These are phyloP conservation scores for Lathyrus oleraceus DNA, from an alignment of 306 rosid genomes.

Conservation along the genomic window DNA sequence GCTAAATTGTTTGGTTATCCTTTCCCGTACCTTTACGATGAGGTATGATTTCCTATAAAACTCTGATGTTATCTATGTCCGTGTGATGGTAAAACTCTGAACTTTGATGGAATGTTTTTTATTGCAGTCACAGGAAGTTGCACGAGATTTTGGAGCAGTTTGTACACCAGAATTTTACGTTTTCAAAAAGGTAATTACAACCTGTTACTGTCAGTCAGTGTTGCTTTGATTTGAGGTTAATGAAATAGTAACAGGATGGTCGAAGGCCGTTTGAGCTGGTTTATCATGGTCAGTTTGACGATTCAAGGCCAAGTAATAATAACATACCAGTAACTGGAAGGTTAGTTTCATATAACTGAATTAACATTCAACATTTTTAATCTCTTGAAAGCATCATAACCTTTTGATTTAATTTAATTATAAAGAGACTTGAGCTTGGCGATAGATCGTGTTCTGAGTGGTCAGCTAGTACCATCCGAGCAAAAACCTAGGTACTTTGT, in stretches of 20 bases:
- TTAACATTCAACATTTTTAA: constrained; percentile 2
- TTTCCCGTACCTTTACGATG: constrained; percentile 88
- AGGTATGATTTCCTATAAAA: constrained; percentile 44
- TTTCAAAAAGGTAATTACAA: constrained; percentile 70
- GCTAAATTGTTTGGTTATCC: constrained; percentile 75
- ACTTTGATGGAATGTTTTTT: constrained; percentile 25
- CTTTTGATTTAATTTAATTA: constrained; percentile 17
- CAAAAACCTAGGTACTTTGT: constrained; percentile 72
- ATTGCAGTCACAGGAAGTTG: constrained; percentile 81
- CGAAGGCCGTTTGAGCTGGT: constrained; percentile 95
- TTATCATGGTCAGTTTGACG: constrained; percentile 95
- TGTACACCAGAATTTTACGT: constrained; percentile 91
- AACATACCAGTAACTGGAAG: constrained; percentile 80
- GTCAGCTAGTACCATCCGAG: constrained; percentile 60
- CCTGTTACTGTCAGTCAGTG: constrained; percentile 2
- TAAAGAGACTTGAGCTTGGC: constrained; percentile 81
- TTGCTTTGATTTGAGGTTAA: constrained; percentile 17
- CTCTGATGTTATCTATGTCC: background rate
- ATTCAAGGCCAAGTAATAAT: constrained; percentile 83
- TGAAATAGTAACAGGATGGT: constrained; percentile 68
- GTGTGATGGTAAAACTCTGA: constrained; percentile 25
- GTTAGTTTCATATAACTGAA: constrained; percentile 47
- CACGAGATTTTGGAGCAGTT: constrained; percentile 83
- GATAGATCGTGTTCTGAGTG: constrained; percentile 84
- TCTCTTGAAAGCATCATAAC: constrained; percentile 32